A percentile compares a stretch with the other conserved stretches of the same genome.
phyloP scores from a whole-genome alignment of 2,329 filamentous ascomycete species.

The Colletotrichum abscissum region DNA sequence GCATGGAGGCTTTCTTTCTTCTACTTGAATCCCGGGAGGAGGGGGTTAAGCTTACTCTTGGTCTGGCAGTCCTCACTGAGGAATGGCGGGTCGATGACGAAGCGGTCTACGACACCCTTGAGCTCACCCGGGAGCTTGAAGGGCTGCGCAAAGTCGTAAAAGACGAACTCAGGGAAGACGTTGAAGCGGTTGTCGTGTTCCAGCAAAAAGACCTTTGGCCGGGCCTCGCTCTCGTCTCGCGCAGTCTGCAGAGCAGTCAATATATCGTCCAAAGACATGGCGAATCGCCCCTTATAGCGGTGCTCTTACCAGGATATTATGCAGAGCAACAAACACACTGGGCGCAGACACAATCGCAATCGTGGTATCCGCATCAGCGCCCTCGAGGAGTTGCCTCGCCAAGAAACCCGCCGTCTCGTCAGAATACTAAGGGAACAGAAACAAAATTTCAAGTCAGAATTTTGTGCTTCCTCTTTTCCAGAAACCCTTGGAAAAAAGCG shows the following conservation, averaged over 20 bases:
- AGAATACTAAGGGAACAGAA: conserved; percentile 64
- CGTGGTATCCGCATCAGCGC: conserved; percentile 63
- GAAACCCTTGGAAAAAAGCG: too few species aligned
- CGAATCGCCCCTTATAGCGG: background rate
- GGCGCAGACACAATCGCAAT: conserved; percentile 81
- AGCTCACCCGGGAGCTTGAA: conserved; percentile 71
- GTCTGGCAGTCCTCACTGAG: conserved; percentile 84
- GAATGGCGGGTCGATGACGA: conserved; percentile 84
- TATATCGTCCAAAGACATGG: background rate
- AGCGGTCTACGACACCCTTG: conserved; percentile 73
- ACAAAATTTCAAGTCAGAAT: too few species aligned
- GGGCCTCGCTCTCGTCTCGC: conserved; percentile 44
- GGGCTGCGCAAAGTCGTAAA: conserved; percentile 79
- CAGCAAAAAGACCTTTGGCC: conserved; percentile 72
- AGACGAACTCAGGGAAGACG: conserved; percentile 79
- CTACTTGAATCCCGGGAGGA: too few species aligned
- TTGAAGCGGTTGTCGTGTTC: conserved; percentile 81
- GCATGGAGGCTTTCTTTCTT: background rate
- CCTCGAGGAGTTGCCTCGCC: conserved; percentile 74
- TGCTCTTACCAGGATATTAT: conserved; percentile 70
- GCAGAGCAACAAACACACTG: conserved; percentile 81
- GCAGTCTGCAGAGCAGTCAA: conserved; percentile 3
- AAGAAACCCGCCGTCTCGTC: conserved; percentile 75
- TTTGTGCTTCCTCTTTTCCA: too few species aligned
- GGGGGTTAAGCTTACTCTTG: conserved; percentile 64